Evolutionary conservation across 2,329 filamentous ascomycete genomes (phyloP), one percentile per base, ranked within the genome.

Genomic region (Ceratocystis huliohia): DNA sequence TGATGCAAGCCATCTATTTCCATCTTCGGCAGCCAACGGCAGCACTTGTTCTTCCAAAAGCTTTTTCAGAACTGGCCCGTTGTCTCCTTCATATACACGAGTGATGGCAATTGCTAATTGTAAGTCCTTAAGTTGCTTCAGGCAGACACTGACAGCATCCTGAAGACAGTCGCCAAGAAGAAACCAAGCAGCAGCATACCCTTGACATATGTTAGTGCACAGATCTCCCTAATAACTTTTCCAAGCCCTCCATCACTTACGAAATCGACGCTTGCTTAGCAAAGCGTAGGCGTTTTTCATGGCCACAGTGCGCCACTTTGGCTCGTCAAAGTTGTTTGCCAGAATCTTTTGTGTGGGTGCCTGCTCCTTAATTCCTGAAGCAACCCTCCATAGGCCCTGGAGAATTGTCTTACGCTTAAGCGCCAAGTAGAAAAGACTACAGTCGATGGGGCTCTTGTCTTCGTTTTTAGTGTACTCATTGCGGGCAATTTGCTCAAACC

Each of bases 251-350:
- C 17, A 44, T 48, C 13, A 72, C 81, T 73, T 75, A 91, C 88
- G 84, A 74, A 96, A 96, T 63, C 94, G 82, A 57, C 91, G 84
- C 75, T 91, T 95, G 70, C 93, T 94, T 73, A 99, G 86, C 65
- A 99, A 76, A 2, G 94, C 93, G 76, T 96, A 99, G 0, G 94
- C 94, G 74, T 99, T 99, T 76, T 99, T 99, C 68, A 96, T 78
- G 0, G 94, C 94, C 3, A 90, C 85, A 1, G 89, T 96, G 74
- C 84, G 88, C 89, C 94, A 97, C 70, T 89, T 88, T 0, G 86
- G 82, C 69, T 96, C 89, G 3, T 84, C 81, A 74, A 99, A 99
- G 74, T 97, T 91, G 72, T 96, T 95, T n/a, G 87, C 82, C 25
- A 99, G 79, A 37, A 99, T 80, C 68, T 84, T 85, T 68, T 87